Evolutionary conservation across 1,284 basidiomycete genomes (phyloP), one percentile per base, ranked within the genome.

Genomic region (Mycena citricolor): DNA sequence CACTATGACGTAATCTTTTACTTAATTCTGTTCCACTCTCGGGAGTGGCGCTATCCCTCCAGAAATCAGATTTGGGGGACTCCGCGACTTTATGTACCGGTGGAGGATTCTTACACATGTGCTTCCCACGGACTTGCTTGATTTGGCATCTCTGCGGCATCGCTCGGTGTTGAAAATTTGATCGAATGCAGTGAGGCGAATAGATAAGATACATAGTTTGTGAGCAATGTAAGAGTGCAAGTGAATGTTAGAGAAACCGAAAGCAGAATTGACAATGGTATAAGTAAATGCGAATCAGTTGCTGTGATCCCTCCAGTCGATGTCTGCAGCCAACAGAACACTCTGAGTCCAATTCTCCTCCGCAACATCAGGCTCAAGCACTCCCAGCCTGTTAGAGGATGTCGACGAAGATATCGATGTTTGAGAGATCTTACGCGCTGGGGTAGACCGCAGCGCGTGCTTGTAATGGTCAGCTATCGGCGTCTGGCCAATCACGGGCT

Each of bases 331-430:
- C 54, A 74, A 56, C 40, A 83, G 58, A 29, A 83, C 80, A 54
- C 74, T 79, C 56, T 68, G 66, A 39, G 76, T 78, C 81, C 81
- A 84, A 55, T 81, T 76, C 34, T 78, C 75, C 44, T 67, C 64
- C 26, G 64, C 60, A 13, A 63, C 63, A 16, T 70, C 67, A 39
- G 72, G 66, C 46, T 67, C 67, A 32, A 70, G 61, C 26, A 75
- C 49, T 29, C 69, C 70, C 32, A 77, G 58, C 55, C 69, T 70
- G 55, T 67, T 71, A 23, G 65, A 66, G 24, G 66, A 68, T 38
- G 61, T 53, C 32, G 54, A 60, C 30, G 66, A 72, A 8, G 47
- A 40, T 6, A 57, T 45, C 29, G 57, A 56, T 20, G 42, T 47
- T 52, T 54, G 33, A 51, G 60, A 41, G 39, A 44, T 37, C 49